phyloP scores from a whole-genome alignment of 1,139 yeast species.

The Blastobotrys persicus region DNA sequence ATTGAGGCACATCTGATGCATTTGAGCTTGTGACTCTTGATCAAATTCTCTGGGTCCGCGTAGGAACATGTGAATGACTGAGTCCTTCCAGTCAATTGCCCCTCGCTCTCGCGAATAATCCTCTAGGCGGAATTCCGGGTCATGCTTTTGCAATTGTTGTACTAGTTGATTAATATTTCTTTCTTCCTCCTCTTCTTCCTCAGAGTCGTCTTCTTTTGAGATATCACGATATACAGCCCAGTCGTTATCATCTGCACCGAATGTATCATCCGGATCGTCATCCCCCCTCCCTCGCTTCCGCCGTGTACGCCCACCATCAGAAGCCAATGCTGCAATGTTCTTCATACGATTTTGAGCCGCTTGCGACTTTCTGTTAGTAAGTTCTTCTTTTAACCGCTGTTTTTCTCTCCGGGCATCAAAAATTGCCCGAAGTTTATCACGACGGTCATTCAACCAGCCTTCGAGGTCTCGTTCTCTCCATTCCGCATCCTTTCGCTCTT shows the following conservation, averaged over 20 bases:
- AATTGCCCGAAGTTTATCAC: slow-evolving; percentile 57
- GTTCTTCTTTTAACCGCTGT: slow-evolving; percentile 66
- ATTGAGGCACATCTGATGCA: slow-evolving; percentile 86
- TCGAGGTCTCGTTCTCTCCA: slow-evolving; percentile 75
- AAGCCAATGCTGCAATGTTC: slow-evolving; percentile 82
- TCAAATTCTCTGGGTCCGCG: slow-evolving; percentile 84
- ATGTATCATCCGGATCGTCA: slow-evolving; percentile 89
- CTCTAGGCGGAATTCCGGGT: slow-evolving; percentile 80
- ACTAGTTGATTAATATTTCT: slow-evolving; percentile 65
- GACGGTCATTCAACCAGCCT: slow-evolving; percentile 76
- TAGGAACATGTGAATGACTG: slow-evolving; percentile 74
- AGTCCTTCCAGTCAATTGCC: slow-evolving; percentile 75
- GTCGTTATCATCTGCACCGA: slow-evolving; percentile 95
- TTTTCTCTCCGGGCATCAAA: slow-evolving; percentile 64
- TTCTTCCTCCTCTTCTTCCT: slow-evolving; percentile 72
- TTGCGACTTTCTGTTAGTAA: slow-evolving; percentile 82
- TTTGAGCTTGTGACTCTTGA: slow-evolving; percentile 62
- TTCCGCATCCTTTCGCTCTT: slow-evolving; percentile 55
- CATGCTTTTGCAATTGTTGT: slow-evolving; percentile 70
- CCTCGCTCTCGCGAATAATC: slow-evolving; percentile 75
- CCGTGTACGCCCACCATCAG: slow-evolving; percentile 50
- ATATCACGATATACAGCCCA: slow-evolving; percentile 91
- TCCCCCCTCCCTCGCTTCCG: slow-evolving; percentile 44
- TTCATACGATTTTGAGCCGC: slow-evolving; percentile 95
- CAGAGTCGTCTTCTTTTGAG: slow-evolving; percentile 67